Evolutionary conservation across 768 basidiomycete species (phyloP), one percentile per base, ranked within the genome.

Genomic region (Phanerochaete carnosa): DNA sequence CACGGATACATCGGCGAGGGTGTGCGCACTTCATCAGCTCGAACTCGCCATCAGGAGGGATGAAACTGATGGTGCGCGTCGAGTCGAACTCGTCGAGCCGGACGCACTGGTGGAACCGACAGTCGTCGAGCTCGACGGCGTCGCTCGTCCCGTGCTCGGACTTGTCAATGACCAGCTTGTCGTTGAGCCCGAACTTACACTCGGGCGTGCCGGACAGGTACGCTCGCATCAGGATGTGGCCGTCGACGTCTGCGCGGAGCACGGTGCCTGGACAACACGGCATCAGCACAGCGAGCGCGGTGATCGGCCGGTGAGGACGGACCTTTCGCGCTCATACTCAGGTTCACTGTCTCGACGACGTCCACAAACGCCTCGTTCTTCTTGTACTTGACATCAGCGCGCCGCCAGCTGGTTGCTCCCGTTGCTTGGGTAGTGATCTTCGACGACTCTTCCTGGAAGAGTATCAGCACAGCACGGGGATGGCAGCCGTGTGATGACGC

Each of bases 291-390:
- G 25, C 15, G 45, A 25, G 6, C 12, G 19, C 16, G 45, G n/a
- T 16, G 26, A 30, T 53, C 30, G 37, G 22, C 37, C 19, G 22
- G 19, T 65, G 4, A 33, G 3, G 16, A 70, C 79, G 51, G 62
- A 90, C 95, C 95, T 78, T 96, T 98, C 1, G 95, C 91, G 72
- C 94, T 96, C 95, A 98, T 97, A 67, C 93, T 89, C 57, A 98
- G 73, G 69, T 99, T 98, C 62, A 99, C 92, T 1, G 84, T 92
- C 77, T 99, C 97, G 46, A 99, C 92, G 9, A 99, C 97, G 70
- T 99, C 97, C n/a, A 99, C 96, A 66, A 98, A 99, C 0, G 97
- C 97, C 70, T 99, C 97, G 65, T 99, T 99, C 83, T 98, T 99
- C 80, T 97, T 91, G 75, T 99, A 98, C 73, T 95, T 96, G 69